Conservation (phyloP, 768 basidiomycete genomes). For the Trametes villosa region DNA sequence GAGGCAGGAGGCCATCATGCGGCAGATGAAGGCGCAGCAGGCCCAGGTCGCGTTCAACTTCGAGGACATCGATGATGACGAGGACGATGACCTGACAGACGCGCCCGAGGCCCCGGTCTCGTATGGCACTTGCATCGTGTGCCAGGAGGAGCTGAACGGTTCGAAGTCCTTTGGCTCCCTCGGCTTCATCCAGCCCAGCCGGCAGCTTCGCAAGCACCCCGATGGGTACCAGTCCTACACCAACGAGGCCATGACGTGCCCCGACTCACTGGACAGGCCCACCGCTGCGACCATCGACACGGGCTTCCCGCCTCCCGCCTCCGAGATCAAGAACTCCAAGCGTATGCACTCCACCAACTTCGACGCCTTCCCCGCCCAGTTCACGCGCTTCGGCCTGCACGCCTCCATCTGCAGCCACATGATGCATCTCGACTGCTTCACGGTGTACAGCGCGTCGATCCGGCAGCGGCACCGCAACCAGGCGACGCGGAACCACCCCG, state of each 20-base stretch:
- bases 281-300: conserved; percentile 34
- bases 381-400: conserved; percentile 84
- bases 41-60: conserved; percentile 82
- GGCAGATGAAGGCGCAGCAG: conserved; percentile 93
- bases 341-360: conserved; percentile 53
- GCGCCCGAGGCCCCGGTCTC: conserved; percentile 54
- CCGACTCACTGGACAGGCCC: conserved; percentile 67
- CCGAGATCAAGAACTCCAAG: conserved; percentile 53
- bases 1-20: conserved; percentile 93
- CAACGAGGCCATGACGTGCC: conserved; percentile 71
- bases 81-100: conserved; percentile 63
- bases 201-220: conserved; percentile 78
- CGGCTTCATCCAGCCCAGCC: conserved; percentile 86
- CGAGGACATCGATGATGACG: conserved; percentile 72
- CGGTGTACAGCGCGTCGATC: conserved; percentile 85
- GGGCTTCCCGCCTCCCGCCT: conserved; percentile 55
- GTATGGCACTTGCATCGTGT: conserved; percentile 96
- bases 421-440: conserved; percentile 97
- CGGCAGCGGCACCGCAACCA: conserved; percentile 87
- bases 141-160: conserved; percentile 88
- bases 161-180: conserved; percentile 82
- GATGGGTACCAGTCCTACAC: conserved; percentile 63
- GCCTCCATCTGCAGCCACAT: conserved; percentile 92
- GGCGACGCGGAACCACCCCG: conserved; percentile 91
- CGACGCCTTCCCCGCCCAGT: conserved; percentile 71